Conservation (phyloP, 169 alveolate genomes). For the Fabrea salina region DNA sequence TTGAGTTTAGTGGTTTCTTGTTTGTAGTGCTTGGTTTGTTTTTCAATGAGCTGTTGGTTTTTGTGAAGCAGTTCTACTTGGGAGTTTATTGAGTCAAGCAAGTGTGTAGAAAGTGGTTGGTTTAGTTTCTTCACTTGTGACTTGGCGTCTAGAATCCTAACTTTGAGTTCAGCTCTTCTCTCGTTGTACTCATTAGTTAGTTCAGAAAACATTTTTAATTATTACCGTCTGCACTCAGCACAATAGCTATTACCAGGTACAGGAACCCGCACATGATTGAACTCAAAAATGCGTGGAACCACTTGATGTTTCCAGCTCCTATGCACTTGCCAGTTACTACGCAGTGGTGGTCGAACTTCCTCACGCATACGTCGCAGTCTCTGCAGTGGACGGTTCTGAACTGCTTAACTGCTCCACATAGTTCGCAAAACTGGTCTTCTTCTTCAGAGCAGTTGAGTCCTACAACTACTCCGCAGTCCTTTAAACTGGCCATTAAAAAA, state of each 20-base stretch:
- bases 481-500: conserved; percentile 41
- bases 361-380: conserved; percentile 59
- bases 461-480: conserved; percentile 47
- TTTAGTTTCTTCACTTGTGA: background rate
- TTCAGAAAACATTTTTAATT: background rate
- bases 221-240: no score
- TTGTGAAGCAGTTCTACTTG: background rate
- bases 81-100: background rate
- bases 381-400: conserved; percentile 58
- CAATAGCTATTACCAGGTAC: no score
- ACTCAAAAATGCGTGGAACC: conserved; percentile 35
- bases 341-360: conserved; percentile 69
- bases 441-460: no score
- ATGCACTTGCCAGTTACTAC: conserved; percentile 67
- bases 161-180: background rate
- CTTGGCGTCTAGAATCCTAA: background rate
- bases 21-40: background rate
- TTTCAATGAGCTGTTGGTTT: background rate
- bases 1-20: background rate
- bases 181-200: background rate
- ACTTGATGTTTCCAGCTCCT: conserved; percentile 53
- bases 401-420: conserved; percentile 37
- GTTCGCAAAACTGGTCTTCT: background rate
- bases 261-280: no score
- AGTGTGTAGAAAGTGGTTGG: background rate